Conservation (phyloP, 2,329 filamentous ascomycete genomes). For the Lecanoromycetidae sp. region DNA sequence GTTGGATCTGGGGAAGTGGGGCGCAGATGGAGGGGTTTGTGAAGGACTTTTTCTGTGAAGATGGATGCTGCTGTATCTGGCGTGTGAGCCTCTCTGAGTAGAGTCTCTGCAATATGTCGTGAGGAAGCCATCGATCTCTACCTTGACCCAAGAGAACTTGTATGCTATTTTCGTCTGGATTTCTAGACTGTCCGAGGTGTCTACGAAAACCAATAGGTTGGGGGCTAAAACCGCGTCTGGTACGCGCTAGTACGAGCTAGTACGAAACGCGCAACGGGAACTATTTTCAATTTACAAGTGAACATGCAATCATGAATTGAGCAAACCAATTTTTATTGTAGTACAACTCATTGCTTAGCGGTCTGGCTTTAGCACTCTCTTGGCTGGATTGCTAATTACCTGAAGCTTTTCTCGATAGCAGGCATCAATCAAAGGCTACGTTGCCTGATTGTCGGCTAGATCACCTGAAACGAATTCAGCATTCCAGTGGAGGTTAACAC, state of each 20-base stretch:
- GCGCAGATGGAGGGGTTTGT: slow-evolving; percentile 67
- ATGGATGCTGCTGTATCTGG: slow-evolving; percentile 58
- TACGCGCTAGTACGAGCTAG: too few relatives aligned
- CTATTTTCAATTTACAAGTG: background rate
- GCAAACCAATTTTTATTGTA: too few relatives aligned
- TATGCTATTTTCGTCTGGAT: too few relatives aligned
- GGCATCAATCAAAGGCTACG: too few relatives aligned
- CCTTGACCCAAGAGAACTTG: background rate
- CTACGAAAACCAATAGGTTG: background rate
- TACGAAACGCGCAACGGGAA: background rate
- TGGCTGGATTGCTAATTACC: background rate
- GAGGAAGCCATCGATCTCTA: background rate
- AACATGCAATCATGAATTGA: too few relatives aligned
- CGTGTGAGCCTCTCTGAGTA: slow-evolving; percentile 69
- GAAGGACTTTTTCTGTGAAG: slow-evolving; percentile 70
- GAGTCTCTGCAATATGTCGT: slow-evolving; percentile 42
- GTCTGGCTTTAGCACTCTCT: background rate
- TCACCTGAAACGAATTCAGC: background rate
- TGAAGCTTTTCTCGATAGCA: too few relatives aligned
- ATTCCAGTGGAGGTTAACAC: background rate
- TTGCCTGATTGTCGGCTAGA: background rate
- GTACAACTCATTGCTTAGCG: too few relatives aligned
- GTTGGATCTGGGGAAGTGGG: slow-evolving; percentile 56
- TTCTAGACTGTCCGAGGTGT: background rate
- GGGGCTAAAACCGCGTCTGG: slow-evolving; percentile 2